Evolutionary conservation across 495 filamentous ascomycete genomes (phyloP).

Genomic region (Talaromyces liani): DNA sequence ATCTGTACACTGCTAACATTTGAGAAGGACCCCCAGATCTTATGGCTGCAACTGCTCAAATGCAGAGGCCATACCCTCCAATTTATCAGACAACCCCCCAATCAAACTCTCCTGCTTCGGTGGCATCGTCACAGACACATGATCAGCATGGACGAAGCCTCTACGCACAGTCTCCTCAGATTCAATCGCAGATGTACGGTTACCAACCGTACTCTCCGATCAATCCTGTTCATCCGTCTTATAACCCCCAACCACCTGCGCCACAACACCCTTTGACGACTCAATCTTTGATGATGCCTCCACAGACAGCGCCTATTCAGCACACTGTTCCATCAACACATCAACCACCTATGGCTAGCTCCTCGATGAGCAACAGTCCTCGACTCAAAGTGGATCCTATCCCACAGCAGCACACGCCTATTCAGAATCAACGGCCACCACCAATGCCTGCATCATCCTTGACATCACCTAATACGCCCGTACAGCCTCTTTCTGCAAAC

Average conservation of each 20-base stretch:
- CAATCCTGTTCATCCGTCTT: constrained; percentile 62
- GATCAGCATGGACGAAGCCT: constrained; percentile 78
- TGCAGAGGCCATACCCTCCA: constrained; percentile 78
- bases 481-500: constrained; percentile 47
- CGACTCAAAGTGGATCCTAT: constrained; percentile 26
- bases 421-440: constrained; percentile 20
- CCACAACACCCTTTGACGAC: constrained; percentile 59
- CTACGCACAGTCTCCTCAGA: constrained; percentile 73
- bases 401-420: constrained; percentile 38
- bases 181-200: constrained; percentile 67
- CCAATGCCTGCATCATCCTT: constrained; percentile 33
- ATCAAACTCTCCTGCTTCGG: constrained; percentile 93
- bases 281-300: constrained; percentile 60
- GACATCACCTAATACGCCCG: constrained; percentile 31
- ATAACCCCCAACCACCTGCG: constrained; percentile 65
- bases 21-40: constrained; percentile 71
- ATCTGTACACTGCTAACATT: constrained; percentile 10
- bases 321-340: constrained; percentile 44
- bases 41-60: constrained; percentile 82
- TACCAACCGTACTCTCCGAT: constrained; percentile 73
- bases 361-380: constrained; percentile 27
- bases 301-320: constrained; percentile 41
- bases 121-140: constrained; percentile 80
- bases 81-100: constrained; percentile 89
- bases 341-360: constrained; percentile 20